A percentile compares a stretch with the other conserved stretches of the same genome.
Evolutionary conservation across 2,329 filamentous ascomycete genomes (phyloP).

Genomic region (Aspergillus sp.): DNA sequence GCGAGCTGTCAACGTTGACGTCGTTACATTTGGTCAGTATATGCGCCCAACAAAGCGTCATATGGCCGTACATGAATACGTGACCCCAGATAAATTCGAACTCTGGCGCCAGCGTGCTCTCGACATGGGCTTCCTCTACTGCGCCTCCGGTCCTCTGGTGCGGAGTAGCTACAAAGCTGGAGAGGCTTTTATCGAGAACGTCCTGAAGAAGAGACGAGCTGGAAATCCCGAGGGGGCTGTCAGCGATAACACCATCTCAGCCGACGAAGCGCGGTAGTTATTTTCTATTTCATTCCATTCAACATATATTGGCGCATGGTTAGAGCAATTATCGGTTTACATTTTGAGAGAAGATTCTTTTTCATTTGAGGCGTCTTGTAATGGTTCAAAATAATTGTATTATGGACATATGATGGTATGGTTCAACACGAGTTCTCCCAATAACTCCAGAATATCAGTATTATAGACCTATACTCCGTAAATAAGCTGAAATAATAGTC

Average conservation of each 20-base stretch:
- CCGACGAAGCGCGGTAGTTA: constrained; percentile 29
- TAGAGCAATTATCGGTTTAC: background rate
- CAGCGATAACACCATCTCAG: constrained; percentile 24
- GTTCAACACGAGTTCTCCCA: background rate
- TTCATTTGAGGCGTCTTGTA: constrained; percentile 4
- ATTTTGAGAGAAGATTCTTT: background rate
- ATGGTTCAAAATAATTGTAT: background rate
- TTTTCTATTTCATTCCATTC: background rate
- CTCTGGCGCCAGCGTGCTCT: constrained; percentile 85
- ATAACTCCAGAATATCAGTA: no score
- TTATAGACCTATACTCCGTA: no score
- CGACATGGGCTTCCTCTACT: constrained; percentile 96
- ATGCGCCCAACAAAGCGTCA: constrained; percentile 98
- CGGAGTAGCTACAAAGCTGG: constrained; percentile 97
- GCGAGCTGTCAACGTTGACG: constrained; percentile 77
- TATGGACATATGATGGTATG: background rate
- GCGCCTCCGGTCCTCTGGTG: constrained; percentile 88
- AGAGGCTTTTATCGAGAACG: constrained; percentile 98
- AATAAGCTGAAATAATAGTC: no score
- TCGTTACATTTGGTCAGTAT: constrained; percentile 99
- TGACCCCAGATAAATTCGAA: constrained; percentile 89
- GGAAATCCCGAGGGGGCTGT: constrained; percentile 26
- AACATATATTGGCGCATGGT: constrained; percentile 16
- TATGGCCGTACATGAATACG: constrained; percentile 94
- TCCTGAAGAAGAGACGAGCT: constrained; percentile 72